Conservation (phyloP, 129 eudicot genomes). For the Escallonia rubra region DNA sequence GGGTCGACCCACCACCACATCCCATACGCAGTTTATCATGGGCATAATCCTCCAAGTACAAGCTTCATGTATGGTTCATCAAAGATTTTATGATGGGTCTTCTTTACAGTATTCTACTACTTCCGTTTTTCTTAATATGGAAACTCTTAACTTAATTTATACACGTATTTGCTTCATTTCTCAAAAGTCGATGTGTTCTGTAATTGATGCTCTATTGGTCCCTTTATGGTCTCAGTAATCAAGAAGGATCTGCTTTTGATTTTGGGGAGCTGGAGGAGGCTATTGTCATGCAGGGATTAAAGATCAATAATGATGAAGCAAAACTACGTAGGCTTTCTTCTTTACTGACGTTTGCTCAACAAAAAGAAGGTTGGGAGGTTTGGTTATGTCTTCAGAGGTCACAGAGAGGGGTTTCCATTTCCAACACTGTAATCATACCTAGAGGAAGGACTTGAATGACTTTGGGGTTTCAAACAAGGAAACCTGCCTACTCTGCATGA, state of each 20-base stretch:
- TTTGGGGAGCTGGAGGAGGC: conserved; percentile 97
- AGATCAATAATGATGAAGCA: conserved; percentile 60
- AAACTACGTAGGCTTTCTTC: conserved; percentile 58
- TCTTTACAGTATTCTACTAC: not conserved
- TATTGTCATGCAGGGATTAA: conserved; percentile 76
- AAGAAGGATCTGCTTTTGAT: conserved; percentile 80
- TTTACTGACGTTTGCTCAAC: conserved; percentile 44
- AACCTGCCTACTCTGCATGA: conserved; percentile 39
- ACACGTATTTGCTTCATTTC: conserved; percentile 18
- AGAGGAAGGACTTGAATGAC: conserved; percentile 36
- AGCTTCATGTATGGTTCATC: conserved; percentile 56
- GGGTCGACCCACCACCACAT: conserved; percentile 63
- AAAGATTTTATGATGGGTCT: not conserved
- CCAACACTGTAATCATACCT: conserved; percentile 37
- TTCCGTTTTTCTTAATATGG: not conserved
- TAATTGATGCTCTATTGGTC: not conserved
- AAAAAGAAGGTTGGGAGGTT: conserved; percentile 31
- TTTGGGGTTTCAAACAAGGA: conserved; percentile 51
- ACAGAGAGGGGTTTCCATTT: conserved; percentile 28
- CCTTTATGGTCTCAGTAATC: conserved; percentile 36
- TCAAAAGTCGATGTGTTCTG: conserved; percentile 15
- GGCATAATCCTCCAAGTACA: conserved; percentile 43
- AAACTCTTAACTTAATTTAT: not conserved
- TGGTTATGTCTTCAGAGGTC: conserved; percentile 53
- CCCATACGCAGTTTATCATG: conserved; percentile 61